A percentile compares a stretch with the other conserved stretches of the same genome.
Conservation (phyloP, 139 green algal genomes). For the Chlorella sp. region DNA sequence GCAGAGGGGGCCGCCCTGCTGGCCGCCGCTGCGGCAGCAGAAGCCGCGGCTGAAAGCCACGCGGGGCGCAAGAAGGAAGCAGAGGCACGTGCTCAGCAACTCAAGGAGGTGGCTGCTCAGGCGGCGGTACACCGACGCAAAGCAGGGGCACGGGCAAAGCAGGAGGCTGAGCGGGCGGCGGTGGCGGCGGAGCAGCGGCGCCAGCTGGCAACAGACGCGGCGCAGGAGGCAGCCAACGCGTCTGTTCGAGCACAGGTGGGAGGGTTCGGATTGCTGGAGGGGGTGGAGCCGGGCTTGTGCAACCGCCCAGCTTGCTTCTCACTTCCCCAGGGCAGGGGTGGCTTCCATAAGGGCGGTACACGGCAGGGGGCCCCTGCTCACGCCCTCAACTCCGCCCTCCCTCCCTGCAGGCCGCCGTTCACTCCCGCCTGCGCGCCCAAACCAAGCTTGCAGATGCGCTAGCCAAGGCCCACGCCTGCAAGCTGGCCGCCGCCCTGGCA, state of each 20-base stretch:
- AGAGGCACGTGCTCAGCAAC: not conserved
- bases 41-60: slow-evolving; percentile 2
- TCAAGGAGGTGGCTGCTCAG: not conserved
- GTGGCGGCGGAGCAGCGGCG: not conserved
- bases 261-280: not conserved
- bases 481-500: not conserved
- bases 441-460: slow-evolving; percentile 19
- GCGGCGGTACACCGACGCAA: slow-evolving; percentile 17
- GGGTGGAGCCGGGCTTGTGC: not conserved
- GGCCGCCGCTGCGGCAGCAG: not conserved
- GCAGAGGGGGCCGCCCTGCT: slow-evolving; percentile 15
- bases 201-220: not conserved
- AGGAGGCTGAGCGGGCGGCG: not conserved
- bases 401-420: not conserved
- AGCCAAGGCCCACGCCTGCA: not conserved
- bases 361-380: no score
- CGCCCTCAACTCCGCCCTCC: no score
- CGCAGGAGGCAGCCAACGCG: slow-evolving; percentile 1
- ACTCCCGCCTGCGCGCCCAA: slow-evolving; percentile 10
- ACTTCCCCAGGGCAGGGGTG: no score
- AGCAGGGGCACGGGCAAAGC: not conserved
- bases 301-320: no score
- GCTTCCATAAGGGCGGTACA: no score
- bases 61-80: not conserved
- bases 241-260: not conserved